phyloP scores from a whole-genome alignment of 1,139 yeast genomes.

The Suhomyces anneliseae region DNA sequence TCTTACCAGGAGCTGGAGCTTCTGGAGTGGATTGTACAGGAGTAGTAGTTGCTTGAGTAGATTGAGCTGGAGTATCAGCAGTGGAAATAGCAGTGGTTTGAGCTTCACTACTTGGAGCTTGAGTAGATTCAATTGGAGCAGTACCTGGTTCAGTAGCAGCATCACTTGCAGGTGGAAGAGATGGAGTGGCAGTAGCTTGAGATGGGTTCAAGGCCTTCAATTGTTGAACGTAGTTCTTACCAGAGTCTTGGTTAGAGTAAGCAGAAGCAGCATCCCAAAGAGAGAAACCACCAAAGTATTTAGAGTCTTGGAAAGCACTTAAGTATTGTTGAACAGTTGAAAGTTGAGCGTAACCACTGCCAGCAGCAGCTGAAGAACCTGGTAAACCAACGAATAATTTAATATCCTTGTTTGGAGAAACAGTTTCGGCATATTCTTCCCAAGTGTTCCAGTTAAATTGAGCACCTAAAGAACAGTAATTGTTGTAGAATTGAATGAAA shows the following conservation, averaged over 20 bases:
- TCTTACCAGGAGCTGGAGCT: background rate
- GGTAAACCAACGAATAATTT: slow-evolving; percentile 74
- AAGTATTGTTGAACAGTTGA: slow-evolving; percentile 20
- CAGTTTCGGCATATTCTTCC: slow-evolving; percentile 62
- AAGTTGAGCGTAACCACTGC: slow-evolving; percentile 52
- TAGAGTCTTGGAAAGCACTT: slow-evolving; percentile 34
- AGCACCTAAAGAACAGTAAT: slow-evolving; percentile 64
- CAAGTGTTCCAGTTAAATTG: slow-evolving; percentile 85
- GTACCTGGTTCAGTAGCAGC: slow-evolving; percentile 5
- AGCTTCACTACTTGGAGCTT: slow-evolving; percentile 1
- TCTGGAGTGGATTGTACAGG: slow-evolving; percentile 2
- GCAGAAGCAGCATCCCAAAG: slow-evolving; percentile 81
- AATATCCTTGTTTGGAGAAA: slow-evolving; percentile 67
- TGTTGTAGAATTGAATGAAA: slow-evolving; percentile 91
- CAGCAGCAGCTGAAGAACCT: slow-evolving; percentile 67
- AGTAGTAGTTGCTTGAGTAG: slow-evolving; percentile 3
- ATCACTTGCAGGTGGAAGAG: slow-evolving; percentile 4
- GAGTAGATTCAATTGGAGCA: slow-evolving; percentile 2
- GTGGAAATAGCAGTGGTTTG: slow-evolving; percentile 2
- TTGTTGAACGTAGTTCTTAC: slow-evolving; percentile 14
- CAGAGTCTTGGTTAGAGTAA: slow-evolving; percentile 13
- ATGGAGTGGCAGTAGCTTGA: slow-evolving; percentile 1
- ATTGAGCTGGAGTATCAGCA: slow-evolving; percentile 3
- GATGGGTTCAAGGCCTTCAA: slow-evolving; percentile 15
- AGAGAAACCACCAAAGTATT: slow-evolving; percentile 78